A percentile compares a stretch with the other conserved stretches of the same genome.
Conservation (phyloP, 1,284 basidiomycete genomes). For the Porogramme epimiltina region DNA sequence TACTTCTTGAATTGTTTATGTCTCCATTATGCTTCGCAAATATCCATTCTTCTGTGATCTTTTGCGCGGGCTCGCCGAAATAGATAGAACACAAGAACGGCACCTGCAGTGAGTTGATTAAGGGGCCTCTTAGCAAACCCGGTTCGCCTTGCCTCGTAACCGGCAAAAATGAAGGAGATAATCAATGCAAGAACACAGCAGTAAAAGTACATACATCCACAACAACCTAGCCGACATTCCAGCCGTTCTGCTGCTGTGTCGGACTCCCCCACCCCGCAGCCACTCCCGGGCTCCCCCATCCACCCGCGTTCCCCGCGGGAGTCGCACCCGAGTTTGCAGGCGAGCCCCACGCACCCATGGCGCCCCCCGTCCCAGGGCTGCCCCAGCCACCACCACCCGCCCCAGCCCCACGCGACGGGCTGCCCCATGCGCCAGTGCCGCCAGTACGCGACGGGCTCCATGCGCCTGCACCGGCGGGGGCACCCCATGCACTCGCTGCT, state of each 20-base stretch:
- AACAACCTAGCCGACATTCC: slow-evolving; percentile 32
- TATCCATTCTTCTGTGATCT: too few relatives aligned
- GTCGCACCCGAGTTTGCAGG: slow-evolving; percentile 18
- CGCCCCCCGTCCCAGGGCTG: slow-evolving; percentile 7
- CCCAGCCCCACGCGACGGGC: background rate
- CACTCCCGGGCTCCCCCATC: slow-evolving; percentile 5
- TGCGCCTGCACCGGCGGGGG: slow-evolving; percentile 10
- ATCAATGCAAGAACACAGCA: too few relatives aligned
- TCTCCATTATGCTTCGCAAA: too few relatives aligned
- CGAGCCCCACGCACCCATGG: slow-evolving; percentile 26
- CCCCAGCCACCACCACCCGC: slow-evolving; percentile 14
- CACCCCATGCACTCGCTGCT: slow-evolving; percentile 22
- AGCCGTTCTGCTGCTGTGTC: slow-evolving; percentile 45
- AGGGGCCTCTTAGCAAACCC: too few relatives aligned
- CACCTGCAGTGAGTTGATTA: too few relatives aligned
- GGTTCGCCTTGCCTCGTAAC: too few relatives aligned
- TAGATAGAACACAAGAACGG: too few relatives aligned
- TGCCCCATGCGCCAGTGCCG: slow-evolving; percentile 3
- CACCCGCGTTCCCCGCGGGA: slow-evolving; percentile 10
- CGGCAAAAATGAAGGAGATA: too few relatives aligned
- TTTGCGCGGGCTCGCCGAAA: too few relatives aligned
- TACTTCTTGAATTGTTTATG: too few relatives aligned
- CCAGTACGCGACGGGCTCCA: slow-evolving; percentile 18
- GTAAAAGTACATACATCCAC: slow-evolving; percentile 3
- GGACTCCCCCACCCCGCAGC: slow-evolving; percentile 28